Evolutionary conservation across 148 eudicot genomes (phyloP).

Genomic region (Heliamphora exappendiculata): DNA sequence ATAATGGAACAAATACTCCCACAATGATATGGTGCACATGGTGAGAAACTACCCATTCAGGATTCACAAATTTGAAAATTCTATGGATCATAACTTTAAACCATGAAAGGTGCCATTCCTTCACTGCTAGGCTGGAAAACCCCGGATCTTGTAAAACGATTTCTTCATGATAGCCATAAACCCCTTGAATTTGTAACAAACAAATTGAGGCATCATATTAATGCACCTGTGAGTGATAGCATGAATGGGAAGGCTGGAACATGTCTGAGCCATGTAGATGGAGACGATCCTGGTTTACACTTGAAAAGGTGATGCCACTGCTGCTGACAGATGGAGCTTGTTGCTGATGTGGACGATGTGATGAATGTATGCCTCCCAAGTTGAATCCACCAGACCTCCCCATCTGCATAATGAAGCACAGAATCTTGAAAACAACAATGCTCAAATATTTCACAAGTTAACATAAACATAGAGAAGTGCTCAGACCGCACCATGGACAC

Average conservation of each 20-base stretch:
- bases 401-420: conserved; percentile 41
- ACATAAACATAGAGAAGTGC: conserved; percentile 67
- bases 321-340: conserved; percentile 55
- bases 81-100: too few relatives aligned
- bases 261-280: conserved; percentile 50
- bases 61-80: too few relatives aligned
- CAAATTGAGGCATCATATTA: background rate
- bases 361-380: conserved; percentile 66
- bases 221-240: conserved; percentile 44
- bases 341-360: conserved; percentile 76
- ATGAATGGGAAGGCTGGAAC: conserved; percentile 43
- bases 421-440: background rate
- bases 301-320: conserved; percentile 38
- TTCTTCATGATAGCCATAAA: too few relatives aligned
- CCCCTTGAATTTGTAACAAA: background rate
- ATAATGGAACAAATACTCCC: background rate
- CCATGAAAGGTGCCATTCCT: background rate
- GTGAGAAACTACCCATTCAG: background rate
- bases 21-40: background rate
- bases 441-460: conserved; percentile 9
- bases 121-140: too few relatives aligned
- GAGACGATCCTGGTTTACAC: conserved; percentile 40
- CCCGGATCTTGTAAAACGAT: too few relatives aligned
- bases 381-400: conserved; percentile 87
- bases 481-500: conserved; percentile 72